Evolutionary conservation across 352 stramenopile species (phyloP), one percentile per base, ranked within the genome.

Genomic region (Globisporangium heterothallicum): DNA sequence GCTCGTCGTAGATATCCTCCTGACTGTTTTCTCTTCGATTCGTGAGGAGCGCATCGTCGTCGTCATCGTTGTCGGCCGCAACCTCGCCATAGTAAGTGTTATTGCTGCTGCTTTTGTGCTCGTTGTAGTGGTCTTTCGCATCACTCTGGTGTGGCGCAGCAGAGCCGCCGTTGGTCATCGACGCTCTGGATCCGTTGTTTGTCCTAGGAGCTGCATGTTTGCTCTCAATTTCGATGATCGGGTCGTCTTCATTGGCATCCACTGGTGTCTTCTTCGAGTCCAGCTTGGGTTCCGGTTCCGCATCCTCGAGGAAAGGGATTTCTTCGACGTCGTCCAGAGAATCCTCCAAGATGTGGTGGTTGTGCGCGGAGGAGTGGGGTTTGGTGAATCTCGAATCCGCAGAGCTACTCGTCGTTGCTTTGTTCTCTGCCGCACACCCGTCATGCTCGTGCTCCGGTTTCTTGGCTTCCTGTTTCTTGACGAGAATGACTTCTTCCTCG

Each of bases 241-340:
- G 66, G 29, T 86, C 74, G 22, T 88, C 66, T 30, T 81, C 72
- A 9, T 68, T 53, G 13, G 49, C 48, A 14, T 59, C 52, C 0
- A 26, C 58, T 12, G 18, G 6, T 24, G 68, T 66, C 25, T 58
- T 46, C 1, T 57, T 49, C 21, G 56, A 50, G 29, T 41, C 32
- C 7, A 29, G 19, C 53, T 86, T 86, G 0, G 68, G 36, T 13
- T 85, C 63, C 6, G 70, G 46, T 29, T 80, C 78, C 1, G 58
- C 47, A 21, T 87, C 73, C 34, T 89, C 76, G 1, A 92, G 45
- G 55, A 89, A 89, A 2, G 78, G 78, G 19, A 92, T 89, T 34
- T 92, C 80, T 46, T 92, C 80, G 2, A 92, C 69, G 22, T 89
- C 80, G 12, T 92, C 80, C n/a, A 84, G 72, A n/a, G 67, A 70